Conservation (phyloP, 768 basidiomycete genomes). For the Lactarius hengduanensis region DNA sequence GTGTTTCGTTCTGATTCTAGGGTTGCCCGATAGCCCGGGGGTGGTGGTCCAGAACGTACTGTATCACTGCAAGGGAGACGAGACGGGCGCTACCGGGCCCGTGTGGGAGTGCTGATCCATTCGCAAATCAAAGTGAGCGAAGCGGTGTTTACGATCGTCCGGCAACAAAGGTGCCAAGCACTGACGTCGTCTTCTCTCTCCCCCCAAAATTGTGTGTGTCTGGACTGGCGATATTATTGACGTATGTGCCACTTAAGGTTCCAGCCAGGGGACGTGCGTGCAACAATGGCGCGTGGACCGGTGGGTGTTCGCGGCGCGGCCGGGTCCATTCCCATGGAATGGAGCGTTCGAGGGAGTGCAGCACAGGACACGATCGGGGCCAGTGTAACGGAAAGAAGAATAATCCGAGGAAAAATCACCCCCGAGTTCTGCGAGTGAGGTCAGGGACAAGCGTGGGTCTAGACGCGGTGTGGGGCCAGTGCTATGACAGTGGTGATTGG, state of each 20-base stretch:
- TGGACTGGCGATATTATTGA: not conserved
- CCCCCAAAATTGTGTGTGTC: not conserved
- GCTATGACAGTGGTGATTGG: not conserved
- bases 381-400: not conserved
- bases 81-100: not conserved
- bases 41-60: not conserved
- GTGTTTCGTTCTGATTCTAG: constrained; percentile 1
- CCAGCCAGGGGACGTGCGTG: not conserved
- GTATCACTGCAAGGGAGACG: not conserved
- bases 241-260: constrained; percentile 1
- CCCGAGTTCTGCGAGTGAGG: not conserved
- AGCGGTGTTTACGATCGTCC: not conserved
- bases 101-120: not conserved
- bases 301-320: not conserved
- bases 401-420: not conserved
- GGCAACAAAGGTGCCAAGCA: not conserved
- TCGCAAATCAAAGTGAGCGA: not conserved
- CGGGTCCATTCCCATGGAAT: constrained; percentile 4
- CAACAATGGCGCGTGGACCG: not conserved
- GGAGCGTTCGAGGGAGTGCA: not conserved
- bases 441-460: not conserved
- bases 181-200: not conserved
- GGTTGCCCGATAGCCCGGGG: not conserved
- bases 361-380: not conserved
- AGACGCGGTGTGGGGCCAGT: not conserved